phyloP scores from a whole-genome alignment of 192 early-diverging fungal species.

The Haplosporangium gracile region DNA sequence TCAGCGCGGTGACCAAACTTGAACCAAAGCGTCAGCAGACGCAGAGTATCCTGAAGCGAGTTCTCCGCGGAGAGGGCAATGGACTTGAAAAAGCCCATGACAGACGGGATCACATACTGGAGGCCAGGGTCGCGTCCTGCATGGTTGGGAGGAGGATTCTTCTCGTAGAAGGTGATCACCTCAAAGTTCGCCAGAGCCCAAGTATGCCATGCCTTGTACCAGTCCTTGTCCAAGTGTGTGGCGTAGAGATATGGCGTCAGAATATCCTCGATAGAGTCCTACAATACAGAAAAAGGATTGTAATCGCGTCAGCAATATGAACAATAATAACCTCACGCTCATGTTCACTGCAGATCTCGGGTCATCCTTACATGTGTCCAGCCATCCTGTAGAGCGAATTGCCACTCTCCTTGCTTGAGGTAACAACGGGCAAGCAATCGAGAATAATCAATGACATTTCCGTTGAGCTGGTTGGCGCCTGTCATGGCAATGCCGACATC shows the following conservation, averaged over 20 bases:
- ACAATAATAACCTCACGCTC: neutral
- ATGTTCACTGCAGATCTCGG: too few relatives aligned
- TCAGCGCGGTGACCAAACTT: conserved; percentile 92
- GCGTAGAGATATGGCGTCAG: conserved; percentile 87
- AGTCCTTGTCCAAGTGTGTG: conserved; percentile 88
- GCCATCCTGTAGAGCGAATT: conserved; percentile 68
- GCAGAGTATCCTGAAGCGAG: conserved; percentile 94
- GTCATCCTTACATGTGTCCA: conserved; percentile 50
- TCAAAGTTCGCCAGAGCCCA: conserved; percentile 97
- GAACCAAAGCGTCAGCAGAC: conserved; percentile 95
- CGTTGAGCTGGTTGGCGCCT: conserved; percentile 56
- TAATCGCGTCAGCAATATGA: neutral
- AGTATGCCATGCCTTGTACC: conserved; percentile 98
- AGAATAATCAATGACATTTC: conserved; percentile 64
- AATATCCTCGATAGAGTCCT: conserved; percentile 78
- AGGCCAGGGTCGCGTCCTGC: conserved; percentile 57
- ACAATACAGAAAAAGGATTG: conserved; percentile 7
- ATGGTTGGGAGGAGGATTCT: conserved; percentile 59
- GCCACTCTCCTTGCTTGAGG: conserved; percentile 97
- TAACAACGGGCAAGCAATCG: conserved; percentile 85
- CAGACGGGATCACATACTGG: conserved; percentile 88
- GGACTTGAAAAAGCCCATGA: conserved; percentile 94
- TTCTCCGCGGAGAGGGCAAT: conserved; percentile 89
- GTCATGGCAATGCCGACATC: conserved; percentile 65
- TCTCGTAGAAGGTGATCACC: conserved; percentile 81